phyloP scores from a whole-genome alignment of 2,329 filamentous ascomycete species.

The Emericellopsis cladophorae region DNA sequence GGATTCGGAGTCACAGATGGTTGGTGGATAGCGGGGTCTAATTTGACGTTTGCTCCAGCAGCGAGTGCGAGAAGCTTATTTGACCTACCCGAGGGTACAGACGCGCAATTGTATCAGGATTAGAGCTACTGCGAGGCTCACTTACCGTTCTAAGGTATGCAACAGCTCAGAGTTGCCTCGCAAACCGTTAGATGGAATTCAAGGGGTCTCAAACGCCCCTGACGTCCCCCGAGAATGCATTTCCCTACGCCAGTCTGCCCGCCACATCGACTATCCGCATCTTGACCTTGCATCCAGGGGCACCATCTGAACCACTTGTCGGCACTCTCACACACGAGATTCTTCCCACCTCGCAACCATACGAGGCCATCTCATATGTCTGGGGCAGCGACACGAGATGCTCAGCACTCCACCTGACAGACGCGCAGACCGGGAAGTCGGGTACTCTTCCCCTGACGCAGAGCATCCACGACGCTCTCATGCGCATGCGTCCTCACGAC shows the following conservation, averaged over 20 bases:
- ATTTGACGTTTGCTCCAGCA: no score
- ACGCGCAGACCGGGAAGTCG: constrained; percentile 4
- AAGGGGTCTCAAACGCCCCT: background rate
- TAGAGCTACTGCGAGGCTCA: no score
- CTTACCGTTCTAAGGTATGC: no score
- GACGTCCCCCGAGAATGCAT: constrained; percentile 2
- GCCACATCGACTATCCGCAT: constrained; percentile 14
- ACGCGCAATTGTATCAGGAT: no score
- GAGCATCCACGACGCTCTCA: constrained; percentile 17
- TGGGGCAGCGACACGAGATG: constrained; percentile 15
- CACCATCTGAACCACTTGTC: constrained; percentile 12
- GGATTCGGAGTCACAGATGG: no score
- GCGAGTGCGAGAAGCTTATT: no score
- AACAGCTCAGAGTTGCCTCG: no score
- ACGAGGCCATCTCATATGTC: constrained; percentile 22
- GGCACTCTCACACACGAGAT: constrained; percentile 12
- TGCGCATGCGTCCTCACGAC: constrained; percentile 12
- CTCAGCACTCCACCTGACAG: constrained; percentile 8
- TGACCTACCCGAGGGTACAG: no score
- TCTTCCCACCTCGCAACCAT: constrained; percentile 10
- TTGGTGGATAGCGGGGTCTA: no score
- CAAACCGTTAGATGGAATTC: background rate
- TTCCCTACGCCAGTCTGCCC: constrained; percentile 10
- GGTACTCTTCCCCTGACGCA: constrained; percentile 12
- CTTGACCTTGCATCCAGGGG: constrained; percentile 16